These are phyloP conservation scores for Erythrophleum fordii DNA, from an alignment of 306 rosid species.

Conservation along the genomic window DNA sequence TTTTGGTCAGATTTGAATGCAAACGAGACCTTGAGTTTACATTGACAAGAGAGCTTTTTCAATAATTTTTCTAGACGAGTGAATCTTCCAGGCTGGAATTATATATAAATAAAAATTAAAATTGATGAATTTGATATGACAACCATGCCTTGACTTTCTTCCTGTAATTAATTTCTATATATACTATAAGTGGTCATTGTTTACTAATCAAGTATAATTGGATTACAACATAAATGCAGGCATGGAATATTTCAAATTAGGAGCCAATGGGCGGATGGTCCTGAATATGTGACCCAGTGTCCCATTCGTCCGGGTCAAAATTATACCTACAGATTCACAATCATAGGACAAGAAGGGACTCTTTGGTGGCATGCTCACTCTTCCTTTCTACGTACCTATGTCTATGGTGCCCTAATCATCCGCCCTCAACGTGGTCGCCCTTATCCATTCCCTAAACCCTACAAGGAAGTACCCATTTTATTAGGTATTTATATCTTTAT, in stretches of 20 bases:
- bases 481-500: constrained; percentile 39
- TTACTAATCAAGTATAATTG: not conserved
- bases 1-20: not conserved
- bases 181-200: no score
- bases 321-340: constrained; percentile 55
- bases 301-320: constrained; percentile 53
- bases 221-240: constrained; percentile 41
- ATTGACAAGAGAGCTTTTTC: not conserved
- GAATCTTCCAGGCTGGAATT: not conserved
- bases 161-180: no score
- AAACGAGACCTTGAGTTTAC: not conserved
- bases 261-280: constrained; percentile 81
- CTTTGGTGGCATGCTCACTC: constrained; percentile 86
- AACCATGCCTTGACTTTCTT: no score
- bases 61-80: not conserved
- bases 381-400: constrained; percentile 63
- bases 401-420: constrained; percentile 69
- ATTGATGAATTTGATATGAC: no score
- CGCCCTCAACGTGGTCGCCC: constrained; percentile 39
- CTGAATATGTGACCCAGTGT: constrained; percentile 68
- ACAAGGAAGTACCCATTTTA: constrained; percentile 57
- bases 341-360: constrained; percentile 75
- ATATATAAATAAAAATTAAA: no score
- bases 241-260: constrained; percentile 66
- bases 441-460: constrained; percentile 50